Evolutionary conservation across 306 rosid species (phyloP).

Genomic region (Lathyrus tuberosus): DNA sequence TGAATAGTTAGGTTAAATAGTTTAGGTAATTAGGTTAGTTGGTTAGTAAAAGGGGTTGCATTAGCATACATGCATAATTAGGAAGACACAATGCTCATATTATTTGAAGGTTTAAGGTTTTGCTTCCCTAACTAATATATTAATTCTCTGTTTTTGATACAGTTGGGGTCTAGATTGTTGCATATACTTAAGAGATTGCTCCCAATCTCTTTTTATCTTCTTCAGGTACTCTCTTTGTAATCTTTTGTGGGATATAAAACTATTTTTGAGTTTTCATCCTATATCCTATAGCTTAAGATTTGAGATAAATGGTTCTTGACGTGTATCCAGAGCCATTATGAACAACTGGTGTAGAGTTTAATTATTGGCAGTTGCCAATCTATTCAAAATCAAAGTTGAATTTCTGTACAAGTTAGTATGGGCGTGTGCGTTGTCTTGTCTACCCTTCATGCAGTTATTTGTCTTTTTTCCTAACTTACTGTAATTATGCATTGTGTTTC

Average conservation of each 20-base stretch:
- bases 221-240: constrained; percentile 63
- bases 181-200: constrained; percentile 94
- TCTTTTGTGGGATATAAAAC: background rate
- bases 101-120: constrained; percentile 1
- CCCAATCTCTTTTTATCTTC: constrained; percentile 91
- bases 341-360: background rate
- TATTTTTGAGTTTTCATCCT: constrained; percentile 9
- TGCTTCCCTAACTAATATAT: constrained; percentile 30
- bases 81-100: too few species aligned
- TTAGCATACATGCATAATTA: too few species aligned
- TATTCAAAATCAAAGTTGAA: constrained; percentile 26
- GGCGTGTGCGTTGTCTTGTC: background rate
- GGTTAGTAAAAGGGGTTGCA: too few species aligned
- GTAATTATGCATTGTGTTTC: constrained; percentile 36
- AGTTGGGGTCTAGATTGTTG: constrained; percentile 90
- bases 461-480: constrained; percentile 14
- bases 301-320: constrained; percentile 26
- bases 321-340: constrained; percentile 4
- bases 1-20: too few species aligned
- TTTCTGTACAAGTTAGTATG: constrained; percentile 3
- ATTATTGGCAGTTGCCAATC: background rate
- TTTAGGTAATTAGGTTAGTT: too few species aligned
- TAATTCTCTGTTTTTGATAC: constrained; percentile 45
- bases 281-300: constrained; percentile 16
- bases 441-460: constrained; percentile 33